A percentile compares a stretch with the other conserved stretches of the same genome.
phyloP scores from a whole-genome alignment of 345 rosid species.

The Salix arbutifolia region DNA sequence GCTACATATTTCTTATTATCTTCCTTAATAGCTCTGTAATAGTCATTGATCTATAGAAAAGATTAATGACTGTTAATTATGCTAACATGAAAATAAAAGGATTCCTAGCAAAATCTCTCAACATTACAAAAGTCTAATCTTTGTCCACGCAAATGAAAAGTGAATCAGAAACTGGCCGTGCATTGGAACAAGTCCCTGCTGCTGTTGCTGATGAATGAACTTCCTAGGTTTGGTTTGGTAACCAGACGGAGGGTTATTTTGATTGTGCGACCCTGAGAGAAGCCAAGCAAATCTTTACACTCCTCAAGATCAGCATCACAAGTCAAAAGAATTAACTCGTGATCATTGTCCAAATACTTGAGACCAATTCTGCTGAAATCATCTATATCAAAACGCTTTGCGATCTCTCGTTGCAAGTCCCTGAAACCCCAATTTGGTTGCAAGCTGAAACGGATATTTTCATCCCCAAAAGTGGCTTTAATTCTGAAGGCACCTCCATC shows the following conservation, averaged over 20 bases:
- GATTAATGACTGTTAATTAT: background rate
- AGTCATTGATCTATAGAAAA: background rate
- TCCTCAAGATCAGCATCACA: constrained; percentile 58
- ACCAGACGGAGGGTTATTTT: constrained; percentile 51
- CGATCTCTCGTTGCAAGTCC: constrained; percentile 27
- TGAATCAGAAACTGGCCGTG: background rate
- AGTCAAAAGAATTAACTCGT: constrained; percentile 27
- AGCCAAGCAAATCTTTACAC: constrained; percentile 62
- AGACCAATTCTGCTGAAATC: constrained; percentile 19
- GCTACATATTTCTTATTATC: background rate
- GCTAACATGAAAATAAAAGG: background rate
- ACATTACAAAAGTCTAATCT: background rate
- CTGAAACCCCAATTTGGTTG: constrained; percentile 22
- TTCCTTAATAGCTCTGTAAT: background rate
- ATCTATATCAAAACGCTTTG: constrained; percentile 24
- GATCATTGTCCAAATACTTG: constrained; percentile 27
- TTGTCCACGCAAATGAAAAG: background rate
- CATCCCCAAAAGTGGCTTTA: constrained; percentile 62
- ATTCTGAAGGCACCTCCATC: constrained; percentile 33
- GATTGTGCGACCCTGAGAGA: constrained; percentile 46
- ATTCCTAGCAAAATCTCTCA: background rate
- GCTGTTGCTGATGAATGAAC: constrained; percentile 32
- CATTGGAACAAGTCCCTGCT: constrained; percentile 22
- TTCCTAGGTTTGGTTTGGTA: constrained; percentile 31
- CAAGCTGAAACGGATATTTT: constrained; percentile 34